These are phyloP conservation scores for Daedalea quercina DNA, from an alignment of 768 basidiomycete species.

Conservation along the genomic window DNA sequence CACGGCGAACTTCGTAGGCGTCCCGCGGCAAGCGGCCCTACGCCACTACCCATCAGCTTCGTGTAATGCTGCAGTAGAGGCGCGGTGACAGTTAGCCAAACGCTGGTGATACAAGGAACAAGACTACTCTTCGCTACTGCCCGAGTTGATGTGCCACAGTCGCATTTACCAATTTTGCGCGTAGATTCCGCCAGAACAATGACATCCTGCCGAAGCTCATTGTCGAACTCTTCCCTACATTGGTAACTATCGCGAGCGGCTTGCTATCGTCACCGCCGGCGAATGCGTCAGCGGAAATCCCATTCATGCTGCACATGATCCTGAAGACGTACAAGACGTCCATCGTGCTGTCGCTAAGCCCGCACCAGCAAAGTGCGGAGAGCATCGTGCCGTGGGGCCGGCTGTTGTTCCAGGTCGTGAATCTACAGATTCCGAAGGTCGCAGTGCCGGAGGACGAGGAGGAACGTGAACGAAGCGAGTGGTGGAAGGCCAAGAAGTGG, in stretches of 20 bases:
- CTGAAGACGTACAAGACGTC: slow-evolving; percentile 83
- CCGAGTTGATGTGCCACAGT: background rate
- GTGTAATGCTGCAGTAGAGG: background rate
- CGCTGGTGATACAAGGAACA: no score
- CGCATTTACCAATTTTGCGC: background rate
- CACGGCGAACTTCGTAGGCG: background rate
- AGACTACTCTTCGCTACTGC: no score
- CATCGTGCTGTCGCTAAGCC: slow-evolving; percentile 65
- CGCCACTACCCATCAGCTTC: background rate
- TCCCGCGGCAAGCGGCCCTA: background rate
- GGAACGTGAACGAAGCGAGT: slow-evolving; percentile 70
- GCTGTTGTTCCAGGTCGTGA: slow-evolving; percentile 75
- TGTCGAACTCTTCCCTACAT: slow-evolving; percentile 60
- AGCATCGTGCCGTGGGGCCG: slow-evolving; percentile 85
- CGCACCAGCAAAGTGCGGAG: slow-evolving; percentile 67
- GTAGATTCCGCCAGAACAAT: slow-evolving; percentile 64
- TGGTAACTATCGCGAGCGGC: slow-evolving; percentile 66
- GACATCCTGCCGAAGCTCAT: slow-evolving; percentile 56
- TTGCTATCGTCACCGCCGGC: slow-evolving; percentile 60
- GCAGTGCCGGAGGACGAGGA: slow-evolving; percentile 67
- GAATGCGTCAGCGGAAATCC: slow-evolving; percentile 61
- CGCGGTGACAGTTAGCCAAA: no score
- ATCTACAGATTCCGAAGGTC: slow-evolving; percentile 57
- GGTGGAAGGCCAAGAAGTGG: slow-evolving; percentile 96
- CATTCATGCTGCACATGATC: slow-evolving; percentile 79